phyloP scores from a whole-genome alignment of 1,139 yeast genomes.

The Debaryomyces sp. region DNA sequence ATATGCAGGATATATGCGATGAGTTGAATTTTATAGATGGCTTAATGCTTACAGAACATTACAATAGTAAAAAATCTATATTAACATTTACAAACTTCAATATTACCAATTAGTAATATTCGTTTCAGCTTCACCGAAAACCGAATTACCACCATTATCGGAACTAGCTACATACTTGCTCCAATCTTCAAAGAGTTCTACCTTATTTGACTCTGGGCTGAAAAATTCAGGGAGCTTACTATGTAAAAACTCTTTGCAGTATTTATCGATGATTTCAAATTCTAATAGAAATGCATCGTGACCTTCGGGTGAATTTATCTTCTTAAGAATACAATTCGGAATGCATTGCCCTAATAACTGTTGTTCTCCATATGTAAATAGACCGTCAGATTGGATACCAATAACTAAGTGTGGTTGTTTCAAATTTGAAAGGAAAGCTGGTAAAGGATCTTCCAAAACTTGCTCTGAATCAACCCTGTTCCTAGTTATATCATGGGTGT shows the following conservation, averaged over 20 bases:
- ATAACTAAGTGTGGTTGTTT: conserved; percentile 78
- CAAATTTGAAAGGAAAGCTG: conserved; percentile 51
- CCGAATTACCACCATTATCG: conserved; percentile 62
- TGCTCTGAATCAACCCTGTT: conserved; percentile 53
- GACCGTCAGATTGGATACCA: conserved; percentile 90
- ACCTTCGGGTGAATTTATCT: conserved; percentile 92
- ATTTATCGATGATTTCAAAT: conserved; percentile 75
- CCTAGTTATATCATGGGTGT: conserved; percentile 91
- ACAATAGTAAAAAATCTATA: background rate
- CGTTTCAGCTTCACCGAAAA: conserved; percentile 94
- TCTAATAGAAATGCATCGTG: conserved; percentile 96
- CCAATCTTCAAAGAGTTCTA: conserved; percentile 58
- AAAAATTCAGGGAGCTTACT: conserved; percentile 59
- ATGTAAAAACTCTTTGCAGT: conserved; percentile 67
- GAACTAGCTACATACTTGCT: conserved; percentile 38
- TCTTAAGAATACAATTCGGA: conserved; percentile 67
- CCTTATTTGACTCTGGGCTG: conserved; percentile 44
- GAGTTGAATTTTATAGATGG: background rate
- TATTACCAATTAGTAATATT: conserved; percentile 82
- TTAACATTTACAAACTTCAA: background rate
- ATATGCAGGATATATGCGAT: background rate
- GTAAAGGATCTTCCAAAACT: conserved; percentile 41
- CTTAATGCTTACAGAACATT: background rate
- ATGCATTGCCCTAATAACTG: conserved; percentile 76
- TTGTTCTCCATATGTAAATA: conserved; percentile 91